Conservation (phyloP, 495 filamentous ascomycete genomes). For the Saxophila tyrrhenica region DNA sequence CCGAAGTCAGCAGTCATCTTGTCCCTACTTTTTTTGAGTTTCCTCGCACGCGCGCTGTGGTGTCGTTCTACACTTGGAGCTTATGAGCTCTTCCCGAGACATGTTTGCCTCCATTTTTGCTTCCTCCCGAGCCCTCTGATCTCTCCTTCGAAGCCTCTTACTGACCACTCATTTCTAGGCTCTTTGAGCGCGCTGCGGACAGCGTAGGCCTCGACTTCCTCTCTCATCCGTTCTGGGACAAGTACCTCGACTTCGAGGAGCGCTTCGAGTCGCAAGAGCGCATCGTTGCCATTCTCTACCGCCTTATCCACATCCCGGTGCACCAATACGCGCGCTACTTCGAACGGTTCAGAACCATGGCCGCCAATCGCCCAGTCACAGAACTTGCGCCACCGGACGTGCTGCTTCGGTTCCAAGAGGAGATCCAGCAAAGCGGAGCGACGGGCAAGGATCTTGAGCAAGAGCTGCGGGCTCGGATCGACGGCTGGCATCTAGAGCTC, state of each 20-base stretch:
- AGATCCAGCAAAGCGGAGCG: constrained; percentile 47
- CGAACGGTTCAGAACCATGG: constrained; percentile 73
- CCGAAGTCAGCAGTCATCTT: not conserved
- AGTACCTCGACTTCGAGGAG: constrained; percentile 94
- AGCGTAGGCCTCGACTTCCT: constrained; percentile 88
- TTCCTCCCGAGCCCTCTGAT: constrained; percentile 8
- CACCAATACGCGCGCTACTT: constrained; percentile 95
- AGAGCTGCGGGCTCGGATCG: constrained; percentile 66
- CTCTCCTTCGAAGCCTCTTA: not conserved
- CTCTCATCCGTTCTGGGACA: constrained; percentile 96
- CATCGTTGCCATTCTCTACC: constrained; percentile 74
- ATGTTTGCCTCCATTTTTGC: constrained; percentile 10
- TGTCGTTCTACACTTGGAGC: not conserved
- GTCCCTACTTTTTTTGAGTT: not conserved
- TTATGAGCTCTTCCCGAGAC: constrained; percentile 1
- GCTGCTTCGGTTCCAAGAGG: constrained; percentile 57
- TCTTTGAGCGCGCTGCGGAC: constrained; percentile 83
- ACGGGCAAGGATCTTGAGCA: constrained; percentile 73
- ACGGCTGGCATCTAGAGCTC: constrained; percentile 66
- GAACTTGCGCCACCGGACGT: constrained; percentile 63
- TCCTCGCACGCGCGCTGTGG: not conserved
- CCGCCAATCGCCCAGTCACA: constrained; percentile 56
- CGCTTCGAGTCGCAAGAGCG: constrained; percentile 74
- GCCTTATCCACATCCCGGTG: constrained; percentile 87
- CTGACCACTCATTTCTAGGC: constrained; percentile 39